A percentile compares a stretch with the other conserved stretches of the same genome.
Conservation (phyloP, 139 green algal genomes). For the Auxenochlorella protothecoides region DNA sequence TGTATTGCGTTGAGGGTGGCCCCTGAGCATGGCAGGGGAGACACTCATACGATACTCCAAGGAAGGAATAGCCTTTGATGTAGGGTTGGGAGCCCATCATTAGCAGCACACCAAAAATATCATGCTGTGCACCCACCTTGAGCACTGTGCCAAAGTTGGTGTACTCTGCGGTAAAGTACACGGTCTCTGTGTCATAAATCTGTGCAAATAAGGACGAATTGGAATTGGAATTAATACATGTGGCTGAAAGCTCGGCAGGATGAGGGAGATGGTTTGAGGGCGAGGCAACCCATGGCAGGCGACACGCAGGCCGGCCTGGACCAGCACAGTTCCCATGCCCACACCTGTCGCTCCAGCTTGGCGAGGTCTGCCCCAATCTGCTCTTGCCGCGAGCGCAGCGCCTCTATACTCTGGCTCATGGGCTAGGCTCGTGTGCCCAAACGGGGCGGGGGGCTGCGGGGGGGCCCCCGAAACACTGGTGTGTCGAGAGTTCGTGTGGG, state of each 20-base stretch:
- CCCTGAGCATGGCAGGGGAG: background rate
- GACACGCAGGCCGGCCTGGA: background rate
- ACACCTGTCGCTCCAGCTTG: constrained; percentile 20
- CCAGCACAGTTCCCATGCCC: background rate
- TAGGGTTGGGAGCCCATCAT: background rate
- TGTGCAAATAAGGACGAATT: constrained; percentile 13
- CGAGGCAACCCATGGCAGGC: background rate
- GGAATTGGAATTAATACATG: background rate
- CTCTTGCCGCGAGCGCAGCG: constrained; percentile 4
- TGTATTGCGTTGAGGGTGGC: background rate
- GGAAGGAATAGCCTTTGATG: background rate
- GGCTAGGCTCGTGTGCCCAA: background rate
- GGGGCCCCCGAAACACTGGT: background rate
- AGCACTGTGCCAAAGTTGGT: constrained; percentile 46
- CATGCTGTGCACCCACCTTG: constrained; percentile 35
- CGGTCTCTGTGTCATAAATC: constrained; percentile 55
- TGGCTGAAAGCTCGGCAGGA: too few relatives aligned
- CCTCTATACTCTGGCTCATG: constrained; percentile 6
- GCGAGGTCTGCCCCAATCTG: constrained; percentile 11
- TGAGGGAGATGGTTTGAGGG: too few relatives aligned
- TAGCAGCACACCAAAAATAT: background rate
- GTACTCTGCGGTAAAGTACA: constrained; percentile 54
- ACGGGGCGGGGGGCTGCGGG: background rate
- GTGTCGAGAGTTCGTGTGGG: background rate
- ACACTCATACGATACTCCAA: background rate